Evolutionary conservation across 768 basidiomycete genomes (phyloP), one percentile per base, ranked within the genome.

Genomic region (Mycena filopes): DNA sequence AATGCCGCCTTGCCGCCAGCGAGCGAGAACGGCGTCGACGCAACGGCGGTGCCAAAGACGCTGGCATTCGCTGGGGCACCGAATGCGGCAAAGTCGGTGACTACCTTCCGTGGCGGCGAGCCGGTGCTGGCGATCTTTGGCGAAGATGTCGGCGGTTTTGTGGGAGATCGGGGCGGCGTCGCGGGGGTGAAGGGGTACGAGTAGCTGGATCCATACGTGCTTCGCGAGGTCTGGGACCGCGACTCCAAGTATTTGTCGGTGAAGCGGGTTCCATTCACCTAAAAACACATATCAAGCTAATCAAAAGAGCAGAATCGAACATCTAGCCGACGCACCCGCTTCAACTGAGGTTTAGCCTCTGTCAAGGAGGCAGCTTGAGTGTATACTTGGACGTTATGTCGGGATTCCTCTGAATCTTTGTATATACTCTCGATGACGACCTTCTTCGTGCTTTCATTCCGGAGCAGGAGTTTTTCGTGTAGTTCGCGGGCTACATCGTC

Each of bases 371-470:
- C 79, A 1, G 95, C 89, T 62, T 89, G 84, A 73, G 85, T 89
- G 82, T 96, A 98, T 4, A 94, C 89, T 25, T 86, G 79, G 12
- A 98, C 95, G 75, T 99, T 99, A 78, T 98, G 95, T 68, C 84
- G 84, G 12, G 94, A 90, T 75, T 97, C 95, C 26, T 91, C 89
- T 2, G 92, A 91, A 10, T 96, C 94, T 71, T 91, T 92, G 80
- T 99, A 98, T 73, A 99, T 98, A 67, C 94, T 96, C 76, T 98
- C 96, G 67, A 99, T 92, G 60, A 95, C 90, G 51, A 99, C 91
- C 77, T 96, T 95, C 83, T 98, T 98, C 60, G 97, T 99, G 80
- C 90, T 96, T 77, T 98, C 97, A 71, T 98, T 98, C 60, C 97
- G 86, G 54, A 99, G 83, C 15, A 96, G 78, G 7, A 99, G 81